Percentiles rank a stretch among this genome's conserved stretches.
phyloP scores from a whole-genome alignment of 495 filamentous ascomycete species.

The Evansstolkia leycettana region DNA sequence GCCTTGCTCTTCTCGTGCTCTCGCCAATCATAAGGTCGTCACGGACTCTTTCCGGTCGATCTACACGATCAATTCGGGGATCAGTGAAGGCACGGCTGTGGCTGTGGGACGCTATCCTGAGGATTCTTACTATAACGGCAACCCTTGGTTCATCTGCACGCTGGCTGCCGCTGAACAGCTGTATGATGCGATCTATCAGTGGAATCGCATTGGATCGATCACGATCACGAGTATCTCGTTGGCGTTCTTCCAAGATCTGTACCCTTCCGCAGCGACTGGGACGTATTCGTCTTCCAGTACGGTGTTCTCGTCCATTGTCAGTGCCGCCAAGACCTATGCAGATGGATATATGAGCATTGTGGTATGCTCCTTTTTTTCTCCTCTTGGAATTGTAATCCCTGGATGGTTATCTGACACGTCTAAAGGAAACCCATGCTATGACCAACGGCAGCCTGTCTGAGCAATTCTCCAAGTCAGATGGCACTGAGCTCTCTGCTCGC shows the following conservation, averaged over 20 bases:
- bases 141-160: slow-evolving; percentile 50
- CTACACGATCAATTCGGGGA: slow-evolving; percentile 25
- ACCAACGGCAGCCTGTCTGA: slow-evolving; percentile 40
- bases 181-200: slow-evolving; percentile 47
- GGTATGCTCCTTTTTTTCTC: neutral
- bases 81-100: slow-evolving; percentile 24
- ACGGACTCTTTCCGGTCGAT: slow-evolving; percentile 37
- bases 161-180: slow-evolving; percentile 49
- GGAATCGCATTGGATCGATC: slow-evolving; percentile 39
- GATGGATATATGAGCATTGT: slow-evolving; percentile 43
- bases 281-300: slow-evolving; percentile 32
- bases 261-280: slow-evolving; percentile 33
- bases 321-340: slow-evolving; percentile 40
- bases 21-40: slow-evolving; percentile 37
- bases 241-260: slow-evolving; percentile 44
- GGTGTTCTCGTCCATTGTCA: slow-evolving; percentile 35
- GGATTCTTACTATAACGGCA: slow-evolving; percentile 50
- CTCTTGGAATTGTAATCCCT: no score
- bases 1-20: slow-evolving; percentile 30
- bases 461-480: slow-evolving; percentile 39
- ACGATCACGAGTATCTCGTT: slow-evolving; percentile 40
- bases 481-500: slow-evolving; percentile 35
- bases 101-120: slow-evolving; percentile 53
- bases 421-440: slow-evolving; percentile 31
- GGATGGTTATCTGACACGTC: slow-evolving; percentile 8